These are phyloP conservation scores for Fistulifera pelliculosa DNA, from an alignment of 108 stramenopile genomes.

Conservation along the genomic window DNA sequence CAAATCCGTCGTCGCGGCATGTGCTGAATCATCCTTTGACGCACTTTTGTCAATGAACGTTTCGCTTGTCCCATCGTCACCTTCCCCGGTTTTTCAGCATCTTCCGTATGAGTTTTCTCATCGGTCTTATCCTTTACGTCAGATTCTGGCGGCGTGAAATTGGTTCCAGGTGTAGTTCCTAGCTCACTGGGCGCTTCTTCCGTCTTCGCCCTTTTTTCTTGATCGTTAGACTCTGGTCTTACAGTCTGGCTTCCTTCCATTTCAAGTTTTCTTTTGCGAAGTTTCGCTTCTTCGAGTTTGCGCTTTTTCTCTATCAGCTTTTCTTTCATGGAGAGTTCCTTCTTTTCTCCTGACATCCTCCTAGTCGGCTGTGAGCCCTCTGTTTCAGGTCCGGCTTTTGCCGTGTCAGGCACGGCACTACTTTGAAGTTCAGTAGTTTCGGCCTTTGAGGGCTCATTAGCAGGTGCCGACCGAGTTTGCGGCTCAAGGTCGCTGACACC, in stretches of 20 bases:
- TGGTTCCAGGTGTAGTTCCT: background rate
- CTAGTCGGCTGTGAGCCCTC: constrained; percentile 6
- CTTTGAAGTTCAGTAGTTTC: no score
- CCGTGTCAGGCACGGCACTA: background rate
- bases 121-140: background rate
- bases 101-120: background rate
- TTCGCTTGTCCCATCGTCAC: background rate
- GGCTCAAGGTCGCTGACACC: background rate
- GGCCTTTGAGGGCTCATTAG: background rate
- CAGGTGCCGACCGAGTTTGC: background rate
- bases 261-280: constrained; percentile 5
- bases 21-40: background rate
- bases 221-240: background rate
- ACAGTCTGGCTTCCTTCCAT: constrained; percentile 4
- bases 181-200: background rate
- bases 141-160: background rate
- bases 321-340: constrained; percentile 31
- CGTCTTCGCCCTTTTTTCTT: background rate
- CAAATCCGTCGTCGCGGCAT: background rate
- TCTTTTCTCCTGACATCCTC: constrained; percentile 22
- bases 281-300: constrained; percentile 21
- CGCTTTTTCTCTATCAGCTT: constrained; percentile 45
- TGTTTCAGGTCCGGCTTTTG: background rate
- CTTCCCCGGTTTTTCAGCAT: background rate
- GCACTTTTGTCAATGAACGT: background rate